These are phyloP conservation scores for Datura wrightii DNA, from an alignment of 257 asterid genomes.

Conservation along the genomic window DNA sequence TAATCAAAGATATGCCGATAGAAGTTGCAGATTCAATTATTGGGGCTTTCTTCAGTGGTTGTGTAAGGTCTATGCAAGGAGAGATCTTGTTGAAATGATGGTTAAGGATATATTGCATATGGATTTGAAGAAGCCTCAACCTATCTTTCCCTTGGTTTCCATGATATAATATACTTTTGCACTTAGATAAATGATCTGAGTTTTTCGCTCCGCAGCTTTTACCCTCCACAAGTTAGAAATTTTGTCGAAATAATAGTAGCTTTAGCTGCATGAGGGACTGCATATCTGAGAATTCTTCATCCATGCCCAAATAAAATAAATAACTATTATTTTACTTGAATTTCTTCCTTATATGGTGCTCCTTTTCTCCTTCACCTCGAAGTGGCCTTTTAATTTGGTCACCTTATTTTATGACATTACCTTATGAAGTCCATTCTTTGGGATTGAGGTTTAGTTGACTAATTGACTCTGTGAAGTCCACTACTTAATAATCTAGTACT, in stretches of 20 bases:
- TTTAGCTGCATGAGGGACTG: background rate
- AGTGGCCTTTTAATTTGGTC: constrained; percentile 21
- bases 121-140: constrained; percentile 52
- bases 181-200: constrained; percentile 3
- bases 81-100: constrained; percentile 64
- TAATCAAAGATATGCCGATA: constrained; percentile 45
- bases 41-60: constrained; percentile 71
- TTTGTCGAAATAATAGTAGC: background rate
- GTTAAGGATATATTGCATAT: constrained; percentile 36
- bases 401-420: background rate
- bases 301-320: constrained; percentile 2
- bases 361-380: background rate
- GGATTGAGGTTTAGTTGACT: background rate
- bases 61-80: constrained; percentile 63
- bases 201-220: background rate
- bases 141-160: background rate
- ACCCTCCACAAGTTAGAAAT: background rate
- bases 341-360: background rate
- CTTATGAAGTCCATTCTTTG: background rate
- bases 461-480: background rate
- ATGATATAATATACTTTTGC: background rate
- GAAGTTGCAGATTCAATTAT: constrained; percentile 45
- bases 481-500: background rate
- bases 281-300: background rate
- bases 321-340: background rate